Conservation (phyloP, 495 filamentous ascomycete genomes). For the Penicillium cosmopolitanum region DNA sequence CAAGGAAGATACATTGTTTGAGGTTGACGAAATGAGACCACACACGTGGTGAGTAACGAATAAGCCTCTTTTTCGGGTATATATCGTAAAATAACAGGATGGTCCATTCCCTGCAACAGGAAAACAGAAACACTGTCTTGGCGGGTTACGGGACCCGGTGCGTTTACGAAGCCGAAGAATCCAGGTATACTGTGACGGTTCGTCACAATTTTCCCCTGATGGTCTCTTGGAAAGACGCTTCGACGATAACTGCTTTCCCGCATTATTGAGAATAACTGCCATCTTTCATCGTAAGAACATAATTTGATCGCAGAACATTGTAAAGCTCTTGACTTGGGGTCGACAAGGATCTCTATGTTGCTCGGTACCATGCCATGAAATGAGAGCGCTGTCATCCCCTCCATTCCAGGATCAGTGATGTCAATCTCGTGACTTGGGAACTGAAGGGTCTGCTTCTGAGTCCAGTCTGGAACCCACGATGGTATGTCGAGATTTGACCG, state of each 20-base stretch:
- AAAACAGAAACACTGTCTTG: background rate
- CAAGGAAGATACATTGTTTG: background rate
- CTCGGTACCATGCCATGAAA: constrained; percentile 1
- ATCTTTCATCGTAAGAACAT: background rate
- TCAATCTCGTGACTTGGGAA: background rate
- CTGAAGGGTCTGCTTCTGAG: background rate
- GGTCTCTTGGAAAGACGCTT: background rate
- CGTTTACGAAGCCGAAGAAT: background rate
- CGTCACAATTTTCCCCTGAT: background rate
- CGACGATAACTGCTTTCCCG: background rate
- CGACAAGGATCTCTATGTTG: background rate
- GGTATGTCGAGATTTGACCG: background rate
- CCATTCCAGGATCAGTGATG: background rate
- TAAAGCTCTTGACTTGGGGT: background rate
- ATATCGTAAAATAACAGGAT: background rate
- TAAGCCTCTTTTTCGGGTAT: background rate
- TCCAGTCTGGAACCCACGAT: constrained; percentile 5
- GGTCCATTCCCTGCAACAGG: background rate
- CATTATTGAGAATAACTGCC: no score
- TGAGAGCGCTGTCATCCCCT: background rate
- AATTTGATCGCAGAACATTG: constrained; percentile 1
- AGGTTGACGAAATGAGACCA: background rate
- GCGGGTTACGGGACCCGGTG: background rate
- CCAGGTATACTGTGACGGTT: background rate
- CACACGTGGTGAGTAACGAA: background rate